Base-by-base conservation (phyloP, 2,329 filamentous ascomycete species). In the Biscogniauxia sp. region DNA sequence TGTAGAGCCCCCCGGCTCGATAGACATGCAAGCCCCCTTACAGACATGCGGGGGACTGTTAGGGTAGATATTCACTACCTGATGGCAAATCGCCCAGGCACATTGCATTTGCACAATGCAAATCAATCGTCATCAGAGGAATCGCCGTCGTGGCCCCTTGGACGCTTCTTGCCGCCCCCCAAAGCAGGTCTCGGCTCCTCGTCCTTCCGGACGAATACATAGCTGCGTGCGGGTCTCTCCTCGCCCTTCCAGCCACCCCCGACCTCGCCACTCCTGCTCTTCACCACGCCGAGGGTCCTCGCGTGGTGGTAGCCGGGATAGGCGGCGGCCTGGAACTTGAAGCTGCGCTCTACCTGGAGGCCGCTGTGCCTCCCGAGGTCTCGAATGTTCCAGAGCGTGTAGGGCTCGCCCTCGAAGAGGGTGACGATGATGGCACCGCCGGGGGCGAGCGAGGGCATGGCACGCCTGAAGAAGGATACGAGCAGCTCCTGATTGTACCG, bases 361-460 rank as follows among this genome's bases (percentile, higher is more conserved):
- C 90, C 91, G 4, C 82, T 82, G 74, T 97, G 92, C 6, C 94
- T 84, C 1, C 86, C 95, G 26, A 99, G 80, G 78, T 97, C 94
- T 41, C 88, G 85, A 25, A 98, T 84, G 77, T 98, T 97, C 95
- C 95, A 99, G 0, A 97, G 83, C 1, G 92, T 94, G 74, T 99
- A 99, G 0, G 95, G 95, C 75, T 96, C 90, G 61, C 90, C 91
- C 75, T 97, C 94, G 74, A 99, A 99, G 9, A 98, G 79, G 0
- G 93, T 96, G 20, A 98, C 87, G 56, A 97, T 77, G 57, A 97
- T 87, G 68, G 84, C 73, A 41, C 87, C 88, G 5, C 82, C 79
- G 0, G 78, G 79, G 0, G 83, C 77, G 1, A 91, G 80, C 1
- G 82, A 80, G 1, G 76, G 74, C 20, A 81, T 74, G 1, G 84